Conservation (phyloP, 768 basidiomycete species). For the Suillus brevipes region DNA sequence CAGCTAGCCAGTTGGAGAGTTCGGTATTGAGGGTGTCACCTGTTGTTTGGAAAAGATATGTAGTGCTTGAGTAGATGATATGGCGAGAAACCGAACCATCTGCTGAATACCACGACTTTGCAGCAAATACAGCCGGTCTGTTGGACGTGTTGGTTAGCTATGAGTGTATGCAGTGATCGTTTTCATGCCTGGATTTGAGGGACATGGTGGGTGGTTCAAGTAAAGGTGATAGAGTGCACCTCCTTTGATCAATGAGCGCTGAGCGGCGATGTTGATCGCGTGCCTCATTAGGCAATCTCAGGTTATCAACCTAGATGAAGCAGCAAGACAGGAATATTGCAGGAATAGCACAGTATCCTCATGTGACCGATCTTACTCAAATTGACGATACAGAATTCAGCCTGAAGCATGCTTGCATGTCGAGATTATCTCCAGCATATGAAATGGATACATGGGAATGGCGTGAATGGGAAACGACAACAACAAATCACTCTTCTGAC, state of each 20-base stretch:
- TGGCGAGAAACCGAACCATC: slow-evolving; percentile 47
- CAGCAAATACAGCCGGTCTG: slow-evolving; percentile 80
- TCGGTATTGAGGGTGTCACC: slow-evolving; percentile 59
- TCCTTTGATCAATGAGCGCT: slow-evolving; percentile 16
- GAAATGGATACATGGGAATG: slow-evolving; percentile 51
- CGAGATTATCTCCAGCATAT: slow-evolving; percentile 49
- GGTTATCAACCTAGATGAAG: not conserved
- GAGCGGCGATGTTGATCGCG: slow-evolving; percentile 10
- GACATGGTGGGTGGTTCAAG: slow-evolving; percentile 22
- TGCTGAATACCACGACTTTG: slow-evolving; percentile 78
- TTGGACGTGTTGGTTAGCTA: not conserved
- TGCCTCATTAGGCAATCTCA: slow-evolving; percentile 28
- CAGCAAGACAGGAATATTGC: not conserved
- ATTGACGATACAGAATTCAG: slow-evolving; percentile 17
- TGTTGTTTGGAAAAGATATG: slow-evolving; percentile 32
- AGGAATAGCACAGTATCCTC: not conserved
- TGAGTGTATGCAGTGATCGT: not conserved
- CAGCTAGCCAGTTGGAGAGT: slow-evolving; percentile 61
- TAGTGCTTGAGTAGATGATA: slow-evolving; percentile 14
- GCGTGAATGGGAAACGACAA: slow-evolving; percentile 37
- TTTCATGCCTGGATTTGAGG: slow-evolving; percentile 26
- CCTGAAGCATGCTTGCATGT: slow-evolving; percentile 49
- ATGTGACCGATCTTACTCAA: slow-evolving; percentile 1
- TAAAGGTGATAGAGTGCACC: slow-evolving; percentile 12
- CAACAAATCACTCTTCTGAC: slow-evolving; percentile 80